phyloP scores from a whole-genome alignment of 345 rosid species.

The Firmiana major region DNA sequence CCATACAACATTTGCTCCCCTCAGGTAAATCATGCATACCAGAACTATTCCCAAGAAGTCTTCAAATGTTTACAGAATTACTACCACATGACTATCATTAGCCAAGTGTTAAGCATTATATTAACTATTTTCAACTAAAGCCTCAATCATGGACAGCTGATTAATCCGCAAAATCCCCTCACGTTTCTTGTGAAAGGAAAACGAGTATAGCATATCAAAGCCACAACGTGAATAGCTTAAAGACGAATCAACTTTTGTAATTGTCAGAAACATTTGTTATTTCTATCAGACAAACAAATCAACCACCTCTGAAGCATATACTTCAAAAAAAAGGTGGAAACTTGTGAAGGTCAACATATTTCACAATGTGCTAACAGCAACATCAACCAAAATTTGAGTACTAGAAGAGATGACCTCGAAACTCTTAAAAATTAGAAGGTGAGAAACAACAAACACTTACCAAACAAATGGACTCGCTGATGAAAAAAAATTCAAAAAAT shows the following conservation, averaged over 20 bases:
- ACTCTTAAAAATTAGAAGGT: neutral
- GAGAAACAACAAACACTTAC: neutral
- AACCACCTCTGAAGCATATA: neutral
- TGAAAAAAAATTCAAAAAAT: neutral
- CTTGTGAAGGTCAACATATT: neutral
- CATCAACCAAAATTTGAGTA: neutral
- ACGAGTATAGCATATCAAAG: neutral
- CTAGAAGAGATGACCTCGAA: neutral
- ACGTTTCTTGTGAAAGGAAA: neutral
- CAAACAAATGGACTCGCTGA: neutral
- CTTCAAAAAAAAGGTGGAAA: neutral
- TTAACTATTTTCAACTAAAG: neutral
- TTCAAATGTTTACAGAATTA: neutral
- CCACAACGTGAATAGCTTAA: neutral
- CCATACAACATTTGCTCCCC: neutral
- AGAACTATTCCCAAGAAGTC: neutral
- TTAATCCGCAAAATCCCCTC: neutral
- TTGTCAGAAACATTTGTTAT: neutral
- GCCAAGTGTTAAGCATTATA: neutral
- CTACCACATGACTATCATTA: neutral
- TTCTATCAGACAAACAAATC: neutral
- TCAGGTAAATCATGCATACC: neutral
- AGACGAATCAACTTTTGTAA: neutral
- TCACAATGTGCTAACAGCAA: neutral
- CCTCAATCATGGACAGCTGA: neutral